Evolutionary conservation across 768 basidiomycete genomes (phyloP), one percentile per base, ranked within the genome.

Genomic region (Pleurotus tuoliensis): DNA sequence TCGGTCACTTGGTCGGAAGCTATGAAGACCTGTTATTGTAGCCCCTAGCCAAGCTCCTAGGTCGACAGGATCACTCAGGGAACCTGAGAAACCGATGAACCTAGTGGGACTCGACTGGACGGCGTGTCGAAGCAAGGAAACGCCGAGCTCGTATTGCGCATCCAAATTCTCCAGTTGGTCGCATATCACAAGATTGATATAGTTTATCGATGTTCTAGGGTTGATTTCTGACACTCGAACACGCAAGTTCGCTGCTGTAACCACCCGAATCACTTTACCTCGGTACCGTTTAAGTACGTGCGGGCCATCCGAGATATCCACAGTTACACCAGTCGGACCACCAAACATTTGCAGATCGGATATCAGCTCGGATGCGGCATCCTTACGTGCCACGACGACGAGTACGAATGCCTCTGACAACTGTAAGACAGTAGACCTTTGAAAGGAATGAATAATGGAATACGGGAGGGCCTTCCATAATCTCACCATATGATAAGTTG

Each of bases 101-200:
- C 97, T 85, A 4, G 85, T 83, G 0, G 83, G 78, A 16, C 72
- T 73, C 2, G 77, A 71, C 62, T 88, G 84, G 4, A 84, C 83
- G 9, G 82, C 77, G 44, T 85, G 80, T 16, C 87, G 80, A 5
- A 92, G 76, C 5, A 89, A 73, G 2, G 94, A 83, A n/a, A 96
- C 66, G 4, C 79, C 83, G 3, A 97, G 78, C 67, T 99, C 97
- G 71, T 95, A 97, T 2, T 73, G 70, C 15, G 84, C 72, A 66
- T 93, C 86, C 55, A 99, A 76, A 27, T 90, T 82, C 63, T 98
- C 91, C 15, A 99, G 73, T 63, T 88, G 87, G 60, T 98, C 94
- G 58, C 89, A 88, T 3, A 98, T 65, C 30, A 95, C 82, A 34
- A 96, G 67, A 59, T 79, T 74, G 18, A 94, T 76, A 43, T 74